phyloP scores from a whole-genome alignment of 2,329 filamentous ascomycete species.

The Colletotrichum echinochloae region DNA sequence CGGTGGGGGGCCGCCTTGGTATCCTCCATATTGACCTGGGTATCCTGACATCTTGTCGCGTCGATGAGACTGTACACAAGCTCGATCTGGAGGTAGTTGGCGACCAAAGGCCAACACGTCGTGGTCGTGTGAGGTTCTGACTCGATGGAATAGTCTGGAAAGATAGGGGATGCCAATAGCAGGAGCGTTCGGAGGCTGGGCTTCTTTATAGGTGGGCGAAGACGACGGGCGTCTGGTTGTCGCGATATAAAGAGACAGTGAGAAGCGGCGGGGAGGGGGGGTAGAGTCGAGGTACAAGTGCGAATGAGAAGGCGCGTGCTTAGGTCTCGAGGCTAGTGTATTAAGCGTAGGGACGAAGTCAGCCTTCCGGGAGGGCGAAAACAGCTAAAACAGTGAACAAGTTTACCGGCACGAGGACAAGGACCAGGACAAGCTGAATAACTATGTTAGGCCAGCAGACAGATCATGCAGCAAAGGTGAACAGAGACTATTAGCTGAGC shows the following conservation, averaged over 20 bases:
- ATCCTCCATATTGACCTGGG: conserved; percentile 64
- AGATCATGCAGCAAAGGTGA: conserved; percentile 32
- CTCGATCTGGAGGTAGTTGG: background rate
- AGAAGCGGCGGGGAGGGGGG: conserved; percentile 20
- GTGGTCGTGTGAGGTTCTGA: background rate
- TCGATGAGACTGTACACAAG: conserved; percentile 5
- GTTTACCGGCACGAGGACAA: conserved; percentile 8
- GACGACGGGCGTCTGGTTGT: conserved; percentile 5
- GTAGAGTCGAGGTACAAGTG: conserved; percentile 14
- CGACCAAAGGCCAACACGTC: conserved; percentile 1
- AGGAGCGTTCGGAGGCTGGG: conserved; percentile 4
- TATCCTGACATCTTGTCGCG: conserved; percentile 71
- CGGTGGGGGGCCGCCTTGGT: conserved; percentile 50
- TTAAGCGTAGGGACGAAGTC: conserved; percentile 22
- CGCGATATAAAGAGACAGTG: conserved; percentile 1
- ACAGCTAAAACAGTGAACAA: conserved; percentile 14
- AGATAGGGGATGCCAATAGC: background rate
- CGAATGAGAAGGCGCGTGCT: conserved; percentile 29
- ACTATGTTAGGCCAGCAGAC: conserved; percentile 30
- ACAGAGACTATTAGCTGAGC: conserved; percentile 27
- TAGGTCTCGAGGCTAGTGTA: conserved; percentile 29
- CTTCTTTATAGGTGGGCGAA: conserved; percentile 28
- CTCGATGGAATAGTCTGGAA: conserved; percentile 5
- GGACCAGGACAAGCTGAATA: conserved; percentile 9
- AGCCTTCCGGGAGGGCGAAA: conserved; percentile 25